Conservation (phyloP, 768 basidiomycete species). For the Lyophyllum shimeji region DNA sequence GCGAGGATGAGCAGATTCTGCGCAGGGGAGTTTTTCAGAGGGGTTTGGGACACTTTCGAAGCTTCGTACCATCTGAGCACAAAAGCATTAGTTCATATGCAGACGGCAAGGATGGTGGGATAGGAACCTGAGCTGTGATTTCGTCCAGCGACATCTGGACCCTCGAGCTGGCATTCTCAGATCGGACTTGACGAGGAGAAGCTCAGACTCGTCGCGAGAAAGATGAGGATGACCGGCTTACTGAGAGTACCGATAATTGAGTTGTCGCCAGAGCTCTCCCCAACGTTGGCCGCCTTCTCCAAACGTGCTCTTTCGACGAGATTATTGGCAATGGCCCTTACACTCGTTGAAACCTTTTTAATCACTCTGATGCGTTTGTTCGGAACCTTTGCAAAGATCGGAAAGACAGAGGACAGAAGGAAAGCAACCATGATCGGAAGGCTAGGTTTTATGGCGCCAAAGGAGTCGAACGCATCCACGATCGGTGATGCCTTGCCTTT, state of each 20-base stretch:
- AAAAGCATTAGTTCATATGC: neutral
- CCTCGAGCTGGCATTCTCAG: neutral
- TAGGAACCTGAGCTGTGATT: neutral
- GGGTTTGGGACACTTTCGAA: neutral
- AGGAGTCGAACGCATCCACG: conserved; percentile 27
- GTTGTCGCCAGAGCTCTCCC: conserved; percentile 14
- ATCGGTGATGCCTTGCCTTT: conserved; percentile 36
- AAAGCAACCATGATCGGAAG: conserved; percentile 10
- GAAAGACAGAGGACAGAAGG: conserved; percentile 26
- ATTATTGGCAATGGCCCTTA: conserved; percentile 25
- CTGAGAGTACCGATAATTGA: conserved; percentile 27
- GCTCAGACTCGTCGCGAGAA: neutral
- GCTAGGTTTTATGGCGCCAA: conserved; percentile 20
- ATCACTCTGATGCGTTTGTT: too few relatives aligned
- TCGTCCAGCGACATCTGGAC: neutral
- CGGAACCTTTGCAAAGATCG: conserved; percentile 27
- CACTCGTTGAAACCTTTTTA: too few relatives aligned
- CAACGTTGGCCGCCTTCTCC: conserved; percentile 20
- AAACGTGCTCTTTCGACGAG: conserved; percentile 25
- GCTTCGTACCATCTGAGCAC: neutral
- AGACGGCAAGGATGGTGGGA: neutral
- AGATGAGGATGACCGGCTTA: neutral
- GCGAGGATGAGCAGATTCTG: conserved; percentile 20
- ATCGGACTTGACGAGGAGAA: neutral
- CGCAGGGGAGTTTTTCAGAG: neutral